Evolutionary conservation across 805 yeast genomes (phyloP), one percentile per base, ranked within the genome.

Genomic region (Lipomyces japonicus): DNA sequence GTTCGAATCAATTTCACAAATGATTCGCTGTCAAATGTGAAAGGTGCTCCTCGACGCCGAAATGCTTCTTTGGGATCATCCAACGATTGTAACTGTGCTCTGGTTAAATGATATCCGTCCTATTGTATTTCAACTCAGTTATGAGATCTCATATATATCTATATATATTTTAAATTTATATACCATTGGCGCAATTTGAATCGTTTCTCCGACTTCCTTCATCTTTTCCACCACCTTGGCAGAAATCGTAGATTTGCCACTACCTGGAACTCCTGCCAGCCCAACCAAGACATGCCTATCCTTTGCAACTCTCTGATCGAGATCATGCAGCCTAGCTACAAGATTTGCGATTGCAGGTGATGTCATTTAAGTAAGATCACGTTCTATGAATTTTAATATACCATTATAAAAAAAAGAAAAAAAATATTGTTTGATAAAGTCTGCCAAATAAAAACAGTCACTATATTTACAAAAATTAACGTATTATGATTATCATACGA

Each of bases 1-100:
- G 65, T 53, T 39, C 55, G 56, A 18, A 64, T 67, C 18, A 74
- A 58, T 3, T 53, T 62, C 1, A 69, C 74, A 12, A 75, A 70
- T 40, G 69, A 73, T 6, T 66, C 61, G 3, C 83, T 77, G 61
- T 89, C 88, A 68, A 89, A 90, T 0, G 96, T 88, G 57, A 74
- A 77, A 1, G 95, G 91, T 0, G 96, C 82, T 0, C 97, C 97
- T 44, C 97, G 73, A 55, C 86, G 71, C 26, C 66, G 63, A 24
- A 78, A 28, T 14, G 14, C 14, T 14, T 10, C 14, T 28, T 10
- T 14, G 12, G 32, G 32, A 14, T 28, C 32, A 14, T 10, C 32
- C 12, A 10, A 10, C 32, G 10, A 14, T 14, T 28, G 32, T 10
- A 28, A 14, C 10, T 28, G 14, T 10, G 10, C 14, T 14, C 14